Percentiles rank a stretch among this genome's conserved stretches.
These are phyloP conservation scores for Alternaria conjuncta DNA, from an alignment of 2,329 filamentous ascomycete genomes.

Conservation along the genomic window DNA sequence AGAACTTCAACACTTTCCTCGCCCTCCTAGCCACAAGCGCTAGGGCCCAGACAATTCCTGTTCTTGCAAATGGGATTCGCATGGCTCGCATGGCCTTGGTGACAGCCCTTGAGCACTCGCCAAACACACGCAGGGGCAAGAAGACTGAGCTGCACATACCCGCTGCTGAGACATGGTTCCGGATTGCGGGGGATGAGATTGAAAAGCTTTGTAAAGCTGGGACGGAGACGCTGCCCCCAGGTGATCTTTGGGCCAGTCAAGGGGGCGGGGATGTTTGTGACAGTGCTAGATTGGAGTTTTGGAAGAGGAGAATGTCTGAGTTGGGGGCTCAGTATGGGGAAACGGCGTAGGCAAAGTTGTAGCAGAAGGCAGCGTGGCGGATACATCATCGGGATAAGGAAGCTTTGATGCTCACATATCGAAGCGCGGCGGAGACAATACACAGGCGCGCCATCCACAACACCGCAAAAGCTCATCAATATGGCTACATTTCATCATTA, in stretches of 20 bases:
- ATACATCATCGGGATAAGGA: rapidly evolving
- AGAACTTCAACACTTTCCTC: neutral
- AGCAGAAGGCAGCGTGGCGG: neutral
- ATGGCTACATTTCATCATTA: neutral
- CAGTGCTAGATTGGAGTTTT: neutral
- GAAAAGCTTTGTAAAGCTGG: neutral
- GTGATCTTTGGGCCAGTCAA: neutral
- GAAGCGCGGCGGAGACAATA: neutral
- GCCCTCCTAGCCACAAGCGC: neutral
- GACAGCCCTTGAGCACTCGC: neutral
- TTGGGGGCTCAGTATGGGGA: neutral
- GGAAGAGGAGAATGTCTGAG: neutral
- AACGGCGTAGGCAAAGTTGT: neutral
- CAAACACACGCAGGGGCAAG: neutral
- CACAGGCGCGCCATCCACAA: neutral
- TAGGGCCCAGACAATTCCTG: neutral
- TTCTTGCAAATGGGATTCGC: neutral
- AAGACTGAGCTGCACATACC: neutral
- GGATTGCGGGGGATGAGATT: neutral
- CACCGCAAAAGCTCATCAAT: neutral
- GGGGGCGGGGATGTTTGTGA: neutral
- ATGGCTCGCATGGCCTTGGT: neutral
- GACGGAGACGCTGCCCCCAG: neutral
- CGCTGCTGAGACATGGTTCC: neutral
- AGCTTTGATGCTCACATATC: neutral